Percentiles rank a stretch among this genome's conserved stretches.
phyloP scores from a whole-genome alignment of 179 eudicot species.

The Dionaea muscipula region DNA sequence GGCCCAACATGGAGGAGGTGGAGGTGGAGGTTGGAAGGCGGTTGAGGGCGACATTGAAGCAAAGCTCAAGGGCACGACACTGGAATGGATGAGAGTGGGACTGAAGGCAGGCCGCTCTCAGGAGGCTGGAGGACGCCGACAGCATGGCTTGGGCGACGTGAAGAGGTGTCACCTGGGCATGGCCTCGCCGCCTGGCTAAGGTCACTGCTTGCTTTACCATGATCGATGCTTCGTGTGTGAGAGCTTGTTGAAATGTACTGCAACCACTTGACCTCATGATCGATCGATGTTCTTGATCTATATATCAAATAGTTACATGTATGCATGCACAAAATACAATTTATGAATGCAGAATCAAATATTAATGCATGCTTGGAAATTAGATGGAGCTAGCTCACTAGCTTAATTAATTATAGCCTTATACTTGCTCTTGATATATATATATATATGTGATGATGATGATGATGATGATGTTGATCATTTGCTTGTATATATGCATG shows the following conservation, averaged over 20 bases:
- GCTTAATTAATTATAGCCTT: neutral
- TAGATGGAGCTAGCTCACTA: too few species aligned
- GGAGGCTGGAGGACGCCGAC: slow-evolving; percentile 32
- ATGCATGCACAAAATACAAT: neutral
- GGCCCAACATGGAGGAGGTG: slow-evolving; percentile 35
- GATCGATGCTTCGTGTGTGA: slow-evolving; percentile 39
- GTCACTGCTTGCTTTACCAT: slow-evolving; percentile 50
- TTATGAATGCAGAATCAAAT: neutral
- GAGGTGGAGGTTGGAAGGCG: slow-evolving; percentile 59
- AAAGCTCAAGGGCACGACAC: slow-evolving; percentile 67
- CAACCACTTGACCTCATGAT: slow-evolving; percentile 59
- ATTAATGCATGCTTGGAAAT: too few species aligned
- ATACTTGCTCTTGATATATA: neutral
- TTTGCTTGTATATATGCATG: too few species aligned
- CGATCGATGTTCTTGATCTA: neutral
- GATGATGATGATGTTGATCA: too few species aligned
- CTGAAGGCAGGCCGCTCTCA: slow-evolving; percentile 53
- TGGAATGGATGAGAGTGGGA: slow-evolving; percentile 66
- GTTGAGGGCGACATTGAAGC: slow-evolving; percentile 73
- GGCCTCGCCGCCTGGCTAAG: slow-evolving; percentile 52
- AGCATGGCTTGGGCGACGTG: slow-evolving; percentile 65
- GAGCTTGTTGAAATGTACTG: slow-evolving; percentile 45
- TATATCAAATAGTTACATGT: too few species aligned
- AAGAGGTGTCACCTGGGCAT: slow-evolving; percentile 74
- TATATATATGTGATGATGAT: neutral